Evolutionary conservation across 192 early-diverging fungal species (phyloP).

Genomic region (Coemansia reversa): DNA sequence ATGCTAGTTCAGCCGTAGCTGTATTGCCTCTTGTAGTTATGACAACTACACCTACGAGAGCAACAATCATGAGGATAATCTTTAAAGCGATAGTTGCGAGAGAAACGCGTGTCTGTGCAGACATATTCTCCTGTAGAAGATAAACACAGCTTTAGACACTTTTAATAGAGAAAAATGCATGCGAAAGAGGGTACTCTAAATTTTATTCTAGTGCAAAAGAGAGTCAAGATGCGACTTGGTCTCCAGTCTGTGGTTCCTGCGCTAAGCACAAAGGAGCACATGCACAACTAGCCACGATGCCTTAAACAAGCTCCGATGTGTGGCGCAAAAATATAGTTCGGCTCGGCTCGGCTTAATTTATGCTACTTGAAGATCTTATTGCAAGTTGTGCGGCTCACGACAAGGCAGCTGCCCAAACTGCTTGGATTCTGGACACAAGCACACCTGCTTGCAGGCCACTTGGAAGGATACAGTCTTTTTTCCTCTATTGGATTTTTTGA

Average conservation of each 20-base stretch:
- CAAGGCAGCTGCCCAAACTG: neutral
- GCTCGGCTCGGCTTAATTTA: neutral
- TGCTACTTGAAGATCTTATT: neutral
- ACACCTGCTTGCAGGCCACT: neutral
- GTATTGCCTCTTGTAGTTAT: neutral
- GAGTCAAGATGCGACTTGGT: neutral
- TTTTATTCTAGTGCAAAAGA: neutral
- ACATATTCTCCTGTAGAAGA: neutral
- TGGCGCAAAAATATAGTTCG: neutral
- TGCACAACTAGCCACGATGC: neutral
- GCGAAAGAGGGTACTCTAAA: neutral
- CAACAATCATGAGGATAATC: neutral
- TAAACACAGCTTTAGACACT: neutral
- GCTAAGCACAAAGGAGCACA: neutral
- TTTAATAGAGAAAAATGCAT: neutral
- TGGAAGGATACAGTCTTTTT: neutral
- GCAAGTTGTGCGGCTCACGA: neutral
- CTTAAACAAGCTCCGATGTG: neutral
- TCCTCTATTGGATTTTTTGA: conserved; percentile 14
- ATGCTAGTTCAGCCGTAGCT: neutral
- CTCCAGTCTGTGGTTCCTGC: neutral
- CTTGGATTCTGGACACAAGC: neutral
- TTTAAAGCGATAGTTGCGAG: neutral
- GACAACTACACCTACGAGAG: neutral
- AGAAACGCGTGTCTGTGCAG: neutral